Evolutionary conservation across 1,284 basidiomycete species (phyloP).

Genomic region (Tremellales sp.): DNA sequence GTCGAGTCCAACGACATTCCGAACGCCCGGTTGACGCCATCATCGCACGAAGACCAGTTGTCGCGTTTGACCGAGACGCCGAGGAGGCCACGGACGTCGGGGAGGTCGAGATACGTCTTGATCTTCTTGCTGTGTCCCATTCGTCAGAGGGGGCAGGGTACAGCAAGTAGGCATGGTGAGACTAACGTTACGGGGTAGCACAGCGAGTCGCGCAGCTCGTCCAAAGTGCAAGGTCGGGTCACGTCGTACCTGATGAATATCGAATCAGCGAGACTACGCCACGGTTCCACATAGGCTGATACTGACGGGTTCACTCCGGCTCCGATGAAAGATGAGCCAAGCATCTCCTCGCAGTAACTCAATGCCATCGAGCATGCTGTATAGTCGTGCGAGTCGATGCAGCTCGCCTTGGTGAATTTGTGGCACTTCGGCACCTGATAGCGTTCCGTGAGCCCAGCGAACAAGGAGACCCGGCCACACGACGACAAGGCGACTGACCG

Average conservation of each 20-base stretch:
- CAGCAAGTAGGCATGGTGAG: constrained; percentile 4
- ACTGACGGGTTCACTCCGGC: constrained; percentile 44
- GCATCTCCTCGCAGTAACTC: constrained; percentile 55
- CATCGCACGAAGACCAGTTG: constrained; percentile 56
- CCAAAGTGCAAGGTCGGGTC: constrained; percentile 56
- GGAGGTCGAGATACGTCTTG: constrained; percentile 56
- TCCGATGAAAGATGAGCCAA: constrained; percentile 41
- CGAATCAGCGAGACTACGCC: neutral
- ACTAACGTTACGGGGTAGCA: constrained; percentile 50
- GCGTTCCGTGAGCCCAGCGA: neutral
- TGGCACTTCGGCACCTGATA: constrained; percentile 39
- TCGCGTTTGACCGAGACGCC: constrained; percentile 58
- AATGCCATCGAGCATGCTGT: constrained; percentile 61
- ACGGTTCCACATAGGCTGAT: neutral
- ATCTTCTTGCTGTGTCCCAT: constrained; percentile 40
- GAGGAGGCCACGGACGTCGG: constrained; percentile 55
- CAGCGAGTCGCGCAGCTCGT: constrained; percentile 43
- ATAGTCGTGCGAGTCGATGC: constrained; percentile 51
- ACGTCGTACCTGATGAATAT: constrained; percentile 57
- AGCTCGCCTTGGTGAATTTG: constrained; percentile 32
- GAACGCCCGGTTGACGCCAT: constrained; percentile 47
- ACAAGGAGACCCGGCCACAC: neutral
- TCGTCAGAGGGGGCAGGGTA: neutral
- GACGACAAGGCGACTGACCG: constrained; percentile 16
- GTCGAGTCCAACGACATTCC: constrained; percentile 27